Base-by-base conservation (phyloP, 2,329 filamentous ascomycete species). In the Aspergillus sp. region DNA sequence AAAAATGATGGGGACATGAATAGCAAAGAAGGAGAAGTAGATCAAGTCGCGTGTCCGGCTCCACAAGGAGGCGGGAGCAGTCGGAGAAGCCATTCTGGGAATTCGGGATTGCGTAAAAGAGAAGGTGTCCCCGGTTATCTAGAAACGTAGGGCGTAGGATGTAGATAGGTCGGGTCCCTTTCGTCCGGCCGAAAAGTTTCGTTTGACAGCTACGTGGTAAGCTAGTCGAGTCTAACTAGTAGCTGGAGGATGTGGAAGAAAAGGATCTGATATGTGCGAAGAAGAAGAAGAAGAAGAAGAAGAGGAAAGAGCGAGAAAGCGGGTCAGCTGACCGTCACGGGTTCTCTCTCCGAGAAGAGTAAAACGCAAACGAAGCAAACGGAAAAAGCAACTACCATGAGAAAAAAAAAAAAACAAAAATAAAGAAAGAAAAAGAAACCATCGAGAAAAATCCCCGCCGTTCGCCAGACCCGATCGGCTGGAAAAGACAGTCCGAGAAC, bases 1-100 rank as follows among this genome's bases (percentile, higher is more conserved):
- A 63, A 89, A 81, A 75, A 89, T 84, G 41, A 89, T 79, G 0
- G 86, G 85, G 36, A 89, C 71, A 68, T 89, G 86, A 21, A 85
- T 82, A 55, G 80, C 58, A 74, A 90, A 90, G 78, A 89, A 89
- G 41, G 81, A 65, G 5, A 89, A 77, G 67, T 80, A 80, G 43
- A 75, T 50, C 47, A 74, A 65, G 61, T 81, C 78, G 60, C 72
- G 62, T 62, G 76, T 79, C 47, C 75, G 72, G 30, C 61, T 67
- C 63, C 70, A 68, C 53, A 74, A 66, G n/a, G 72, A 68, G 23
- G 59, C 55, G 32, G 62, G 51, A 53, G 58, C 13, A 10, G 58
- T 47, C 43, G 38, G 58, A 36, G 43, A 39, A n/a, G 36, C 21
- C 58, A 63, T 63, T 51, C 45, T 41, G 57, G 58, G 47, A 2